Evolutionary conservation across 2,329 filamentous ascomycete species (phyloP).

Genomic region (Hypoxylon sp.): DNA sequence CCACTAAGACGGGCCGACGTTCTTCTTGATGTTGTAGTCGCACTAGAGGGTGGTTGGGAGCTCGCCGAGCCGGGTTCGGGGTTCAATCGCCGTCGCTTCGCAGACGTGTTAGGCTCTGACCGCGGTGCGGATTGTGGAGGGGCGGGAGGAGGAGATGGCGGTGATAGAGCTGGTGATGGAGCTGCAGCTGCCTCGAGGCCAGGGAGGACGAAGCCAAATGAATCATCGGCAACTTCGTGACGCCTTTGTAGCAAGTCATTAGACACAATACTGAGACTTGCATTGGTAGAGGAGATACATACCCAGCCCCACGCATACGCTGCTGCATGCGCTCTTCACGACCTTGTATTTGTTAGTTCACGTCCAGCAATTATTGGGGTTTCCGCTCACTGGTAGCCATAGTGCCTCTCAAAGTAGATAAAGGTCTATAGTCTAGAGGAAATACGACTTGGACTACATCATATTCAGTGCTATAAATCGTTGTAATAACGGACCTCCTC

Average conservation of each 20-base stretch:
- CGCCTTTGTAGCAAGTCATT: conserved; percentile 56
- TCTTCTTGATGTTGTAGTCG: conserved; percentile 36
- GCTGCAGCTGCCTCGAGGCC: conserved; percentile 50
- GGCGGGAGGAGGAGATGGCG: conserved; percentile 37
- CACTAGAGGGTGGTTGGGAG: conserved; percentile 44
- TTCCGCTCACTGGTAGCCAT: conserved; percentile 57
- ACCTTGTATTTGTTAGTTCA: conserved; percentile 55
- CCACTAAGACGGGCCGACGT: conserved; percentile 40
- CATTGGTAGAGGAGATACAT: conserved; percentile 50
- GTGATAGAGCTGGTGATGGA: conserved; percentile 22
- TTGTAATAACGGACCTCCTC: background rate
- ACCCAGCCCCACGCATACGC: conserved; percentile 76
- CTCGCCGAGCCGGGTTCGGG: conserved; percentile 38
- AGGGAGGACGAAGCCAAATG: conserved; percentile 69
- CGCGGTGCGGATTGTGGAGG: conserved; percentile 52
- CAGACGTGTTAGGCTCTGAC: conserved; percentile 64
- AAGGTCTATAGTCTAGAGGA: background rate
- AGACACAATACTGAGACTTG: conserved; percentile 15
- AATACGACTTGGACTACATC: background rate
- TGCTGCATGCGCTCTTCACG: conserved; percentile 75
- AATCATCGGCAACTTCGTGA: conserved; percentile 71
- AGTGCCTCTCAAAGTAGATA: background rate
- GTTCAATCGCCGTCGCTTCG: conserved; percentile 61
- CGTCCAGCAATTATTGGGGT: background rate
- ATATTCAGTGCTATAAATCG: conserved; percentile 7